Percentiles rank a stretch among this genome's conserved stretches.
Conservation (phyloP, 108 stramenopile genomes). For the Aurantiochytrium sp. region DNA sequence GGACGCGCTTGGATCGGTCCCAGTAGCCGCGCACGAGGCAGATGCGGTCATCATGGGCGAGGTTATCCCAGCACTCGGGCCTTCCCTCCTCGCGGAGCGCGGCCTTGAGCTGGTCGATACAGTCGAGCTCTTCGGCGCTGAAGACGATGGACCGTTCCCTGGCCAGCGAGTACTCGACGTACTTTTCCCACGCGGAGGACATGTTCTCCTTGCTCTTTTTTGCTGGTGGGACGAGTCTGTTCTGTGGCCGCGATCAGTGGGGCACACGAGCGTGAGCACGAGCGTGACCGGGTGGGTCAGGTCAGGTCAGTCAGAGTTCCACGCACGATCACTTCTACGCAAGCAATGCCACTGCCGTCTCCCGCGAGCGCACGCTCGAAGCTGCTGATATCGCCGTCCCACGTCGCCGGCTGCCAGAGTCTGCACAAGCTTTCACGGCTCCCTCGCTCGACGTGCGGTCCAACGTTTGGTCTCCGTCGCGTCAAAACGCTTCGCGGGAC, state of each 20-base stretch:
- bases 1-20: not conserved
- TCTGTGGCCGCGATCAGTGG: not conserved
- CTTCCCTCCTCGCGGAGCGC: not conserved
- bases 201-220: not conserved
- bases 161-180: not conserved
- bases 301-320: not conserved
- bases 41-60: not conserved
- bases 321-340: not conserved
- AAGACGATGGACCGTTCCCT: conserved; percentile 9
- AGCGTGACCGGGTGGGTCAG: not conserved
- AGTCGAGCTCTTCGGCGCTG: not conserved
- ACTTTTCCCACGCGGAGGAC: conserved; percentile 26
- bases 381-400: not conserved
- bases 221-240: not conserved
- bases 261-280: no score
- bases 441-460: not conserved
- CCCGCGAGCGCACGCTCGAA: not conserved
- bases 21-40: not conserved
- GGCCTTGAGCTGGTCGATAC: not conserved
- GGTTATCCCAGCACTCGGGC: not conserved
- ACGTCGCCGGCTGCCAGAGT: not conserved
- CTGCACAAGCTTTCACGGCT: not conserved
- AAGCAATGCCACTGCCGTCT: not conserved
- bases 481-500: no score
- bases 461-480: no score